phyloP scores from a whole-genome alignment of 1,284 basidiomycete genomes.

The Rugosomyces carneus region DNA sequence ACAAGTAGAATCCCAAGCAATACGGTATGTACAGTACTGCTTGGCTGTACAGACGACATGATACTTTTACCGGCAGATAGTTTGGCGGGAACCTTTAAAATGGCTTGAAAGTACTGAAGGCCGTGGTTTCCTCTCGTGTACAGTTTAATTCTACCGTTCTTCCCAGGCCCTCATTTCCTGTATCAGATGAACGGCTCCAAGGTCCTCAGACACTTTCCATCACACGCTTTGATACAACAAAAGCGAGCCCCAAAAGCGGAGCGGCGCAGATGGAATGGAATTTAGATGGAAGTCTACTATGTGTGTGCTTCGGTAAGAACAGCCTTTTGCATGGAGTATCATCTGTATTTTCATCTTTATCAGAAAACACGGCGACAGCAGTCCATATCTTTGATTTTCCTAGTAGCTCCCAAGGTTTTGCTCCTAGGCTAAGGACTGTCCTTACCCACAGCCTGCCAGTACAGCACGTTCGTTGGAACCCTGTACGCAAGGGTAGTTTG shows the following conservation, averaged over 20 bases:
- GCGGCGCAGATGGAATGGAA: constrained; percentile 74
- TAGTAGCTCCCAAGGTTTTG: constrained; percentile 41
- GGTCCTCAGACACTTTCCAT: constrained; percentile 48
- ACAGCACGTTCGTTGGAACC: constrained; percentile 68
- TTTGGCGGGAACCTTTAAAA: constrained; percentile 77
- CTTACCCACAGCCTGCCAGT: constrained; percentile 59
- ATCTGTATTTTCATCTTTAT: constrained; percentile 2
- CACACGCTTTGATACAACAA: constrained; percentile 47
- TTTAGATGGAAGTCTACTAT: constrained; percentile 60
- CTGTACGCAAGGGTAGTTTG: constrained; percentile 62
- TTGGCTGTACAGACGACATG: not conserved
- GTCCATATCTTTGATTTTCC: constrained; percentile 63
- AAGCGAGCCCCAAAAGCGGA: constrained; percentile 59
- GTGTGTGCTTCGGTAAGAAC: constrained; percentile 60
- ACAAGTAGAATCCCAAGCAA: constrained; percentile 46
- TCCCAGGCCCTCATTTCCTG: not conserved
- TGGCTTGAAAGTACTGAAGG: constrained; percentile 79
- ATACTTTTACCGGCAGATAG: constrained; percentile 36
- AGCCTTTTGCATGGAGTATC: not conserved
- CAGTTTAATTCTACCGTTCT: constrained; percentile 16
- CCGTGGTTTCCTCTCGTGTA: constrained; percentile 79
- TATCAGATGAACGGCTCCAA: constrained; percentile 58
- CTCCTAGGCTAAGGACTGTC: constrained; percentile 57
- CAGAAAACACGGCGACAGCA: constrained; percentile 57
- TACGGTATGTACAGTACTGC: constrained; percentile 40